Percentiles rank a stretch among this genome's conserved stretches.
Evolutionary conservation across 1,284 basidiomycete species (phyloP).

Genomic region (Ustilago trichophora): DNA sequence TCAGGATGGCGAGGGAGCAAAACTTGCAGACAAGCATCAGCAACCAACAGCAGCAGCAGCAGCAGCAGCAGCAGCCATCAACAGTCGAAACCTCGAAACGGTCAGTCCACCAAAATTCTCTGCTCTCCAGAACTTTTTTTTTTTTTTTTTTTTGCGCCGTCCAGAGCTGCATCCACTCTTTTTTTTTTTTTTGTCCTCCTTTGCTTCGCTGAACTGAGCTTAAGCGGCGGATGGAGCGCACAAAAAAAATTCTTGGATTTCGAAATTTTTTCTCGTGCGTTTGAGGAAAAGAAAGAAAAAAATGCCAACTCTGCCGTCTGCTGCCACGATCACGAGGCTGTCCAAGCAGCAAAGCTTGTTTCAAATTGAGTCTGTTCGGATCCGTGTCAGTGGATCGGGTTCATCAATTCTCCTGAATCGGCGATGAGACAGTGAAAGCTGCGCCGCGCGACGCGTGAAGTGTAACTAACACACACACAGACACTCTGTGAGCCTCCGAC

Average conservation of each 20-base stretch:
- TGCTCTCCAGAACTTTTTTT: conserved; percentile 4
- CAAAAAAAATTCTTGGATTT: conserved; percentile 43
- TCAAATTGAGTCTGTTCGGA: conserved; percentile 8
- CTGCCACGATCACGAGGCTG: conserved; percentile 27
- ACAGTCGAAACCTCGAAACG: conserved; percentile 5
- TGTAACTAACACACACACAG: conserved; percentile 2
- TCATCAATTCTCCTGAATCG: conserved; percentile 1
- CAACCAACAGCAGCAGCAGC: too few species aligned
- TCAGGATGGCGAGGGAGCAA: conserved; percentile 9
- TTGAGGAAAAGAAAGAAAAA: conserved; percentile 1
- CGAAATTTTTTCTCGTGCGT: conserved; percentile 46
- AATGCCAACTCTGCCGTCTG: conserved; percentile 14
- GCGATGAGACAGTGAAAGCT: conserved; percentile 18
- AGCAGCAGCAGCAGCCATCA: neutral
- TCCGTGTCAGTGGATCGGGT: conserved; percentile 1
- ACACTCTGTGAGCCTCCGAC: too few species aligned
- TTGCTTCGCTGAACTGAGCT: too few species aligned
- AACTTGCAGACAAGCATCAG: too few species aligned
- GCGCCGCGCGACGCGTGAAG: conserved; percentile 44
- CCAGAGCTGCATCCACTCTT: too few species aligned
- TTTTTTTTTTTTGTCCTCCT: too few species aligned
- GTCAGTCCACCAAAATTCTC: conserved; percentile 7
- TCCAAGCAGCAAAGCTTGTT: too few species aligned
- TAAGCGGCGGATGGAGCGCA: too few species aligned
- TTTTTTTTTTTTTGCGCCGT: too few species aligned